Base-by-base conservation (phyloP, 352 stramenopile species). In the Pseudoperonospora humuli region DNA sequence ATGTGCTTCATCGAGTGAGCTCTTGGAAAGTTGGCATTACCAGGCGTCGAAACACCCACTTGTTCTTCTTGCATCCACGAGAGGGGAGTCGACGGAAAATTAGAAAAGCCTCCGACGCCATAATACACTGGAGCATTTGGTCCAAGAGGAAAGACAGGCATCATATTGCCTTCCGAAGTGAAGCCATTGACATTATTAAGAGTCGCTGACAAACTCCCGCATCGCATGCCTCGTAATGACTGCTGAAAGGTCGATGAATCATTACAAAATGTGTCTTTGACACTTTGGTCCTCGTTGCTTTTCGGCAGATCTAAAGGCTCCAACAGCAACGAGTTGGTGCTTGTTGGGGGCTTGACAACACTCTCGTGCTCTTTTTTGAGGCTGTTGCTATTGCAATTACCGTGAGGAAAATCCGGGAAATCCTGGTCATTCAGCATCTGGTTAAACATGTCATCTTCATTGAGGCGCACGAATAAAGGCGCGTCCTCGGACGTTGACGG, bases 381-480 rank as follows among this genome's bases (percentile, higher is more conserved):
- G 19, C 29, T 35, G 2, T 31, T 31, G 5, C 9, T 13, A 8
- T 31, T 26, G 39, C 23, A 8, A 26, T 26, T 26, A 26, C 31
- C 23, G 4, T 19, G 20, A 3, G 49, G 50, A 11, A 60, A 54
- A 10, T 75, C 65, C 1, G 54, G 37, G 25, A 76, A 76, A 24
- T 76, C 65, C 10, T 76, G 63, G 3, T 75, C 63, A 15, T 41
- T 63, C 3, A 84, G 50, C 26, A 83, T 55, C 24, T 78, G 63
- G 0, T 43, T 57, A 33, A 84, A 64, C 35, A 68, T 57, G 23
- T 71, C 64, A 40, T 78, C 68, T 27, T 80, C 71, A n/a, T 61
- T 14, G 2, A 69, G 41, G 0, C 61, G 56, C 23, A 58, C 58
- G 32, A 59, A 61, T 3, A 62, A 42, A 23, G 53, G 52, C 21